Conservation (phyloP, 169 alveolate genomes). For the Hepatocystis sp. region DNA sequence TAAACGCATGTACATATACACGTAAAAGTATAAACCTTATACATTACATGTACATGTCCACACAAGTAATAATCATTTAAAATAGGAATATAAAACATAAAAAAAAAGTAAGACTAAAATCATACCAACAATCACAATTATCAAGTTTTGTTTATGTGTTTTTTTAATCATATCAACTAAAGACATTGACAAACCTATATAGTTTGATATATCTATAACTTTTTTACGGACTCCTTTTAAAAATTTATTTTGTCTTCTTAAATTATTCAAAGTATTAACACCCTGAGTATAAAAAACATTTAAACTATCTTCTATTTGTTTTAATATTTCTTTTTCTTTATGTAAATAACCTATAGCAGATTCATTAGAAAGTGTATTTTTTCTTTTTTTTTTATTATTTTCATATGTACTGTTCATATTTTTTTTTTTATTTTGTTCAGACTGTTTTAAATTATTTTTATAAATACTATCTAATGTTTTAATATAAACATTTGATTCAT, state of each 20-base stretch:
- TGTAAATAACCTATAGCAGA: slow-evolving; percentile 29
- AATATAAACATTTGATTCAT: slow-evolving; percentile 43
- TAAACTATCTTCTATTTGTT: slow-evolving; percentile 42
- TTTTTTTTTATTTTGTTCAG: slow-evolving; percentile 11
- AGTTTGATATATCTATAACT: slow-evolving; percentile 60
- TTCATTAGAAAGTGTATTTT: slow-evolving; percentile 1
- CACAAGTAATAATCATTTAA: slow-evolving; percentile 8
- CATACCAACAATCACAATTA: slow-evolving; percentile 55
- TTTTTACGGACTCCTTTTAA: slow-evolving; percentile 55
- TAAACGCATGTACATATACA: too few species aligned
- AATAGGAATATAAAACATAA: slow-evolving; percentile 24
- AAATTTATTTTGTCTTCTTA: slow-evolving; percentile 66
- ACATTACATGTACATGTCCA: too few species aligned
- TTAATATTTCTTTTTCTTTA: slow-evolving; percentile 58
- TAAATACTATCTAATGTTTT: slow-evolving; percentile 55
- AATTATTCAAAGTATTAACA: slow-evolving; percentile 31
- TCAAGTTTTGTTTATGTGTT: slow-evolving; percentile 53
- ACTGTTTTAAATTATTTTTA: slow-evolving; percentile 23
- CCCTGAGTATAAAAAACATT: slow-evolving; percentile 61
- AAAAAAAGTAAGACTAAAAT: slow-evolving; percentile 20
- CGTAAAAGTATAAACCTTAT: too few species aligned
- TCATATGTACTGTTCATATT: slow-evolving; percentile 2
- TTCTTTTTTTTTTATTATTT: slow-evolving; percentile 6
- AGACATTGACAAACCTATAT: slow-evolving; percentile 62
- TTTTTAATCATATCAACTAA: slow-evolving; percentile 30